Evolutionary conservation across 495 filamentous ascomycete genomes (phyloP).

Genomic region (Podospora didyma): DNA sequence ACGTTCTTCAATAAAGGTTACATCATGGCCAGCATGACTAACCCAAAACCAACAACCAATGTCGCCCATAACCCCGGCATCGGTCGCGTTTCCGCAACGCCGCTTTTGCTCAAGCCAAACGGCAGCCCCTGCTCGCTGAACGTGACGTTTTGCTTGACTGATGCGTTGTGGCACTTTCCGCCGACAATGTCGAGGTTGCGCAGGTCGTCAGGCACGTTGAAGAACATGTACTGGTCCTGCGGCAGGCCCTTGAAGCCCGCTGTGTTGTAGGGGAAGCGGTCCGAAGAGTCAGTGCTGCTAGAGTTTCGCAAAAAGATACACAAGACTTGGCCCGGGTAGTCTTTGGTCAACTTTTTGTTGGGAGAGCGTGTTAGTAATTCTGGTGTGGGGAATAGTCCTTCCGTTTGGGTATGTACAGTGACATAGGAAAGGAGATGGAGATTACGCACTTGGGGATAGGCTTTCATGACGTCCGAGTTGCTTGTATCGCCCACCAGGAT

Average conservation of each 20-base stretch:
- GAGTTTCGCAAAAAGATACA: constrained; percentile 80
- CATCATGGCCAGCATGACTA: not conserved
- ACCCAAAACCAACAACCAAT: not conserved
- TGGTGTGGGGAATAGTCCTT: too few relatives aligned
- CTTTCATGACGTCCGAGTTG: constrained; percentile 73
- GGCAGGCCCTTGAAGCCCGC: constrained; percentile 61
- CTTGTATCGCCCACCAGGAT: constrained; percentile 72
- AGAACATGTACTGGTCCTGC: constrained; percentile 72
- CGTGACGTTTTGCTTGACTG: constrained; percentile 61
- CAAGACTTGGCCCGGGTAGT: constrained; percentile 67
- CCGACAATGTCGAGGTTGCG: constrained; percentile 61
- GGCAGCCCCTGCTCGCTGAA: constrained; percentile 65
- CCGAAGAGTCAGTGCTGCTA: constrained; percentile 56
- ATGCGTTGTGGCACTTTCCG: constrained; percentile 64
- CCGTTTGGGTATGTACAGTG: too few relatives aligned
- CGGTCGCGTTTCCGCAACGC: constrained; percentile 11
- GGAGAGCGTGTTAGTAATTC: not conserved
- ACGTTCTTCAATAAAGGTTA: not conserved
- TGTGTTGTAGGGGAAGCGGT: constrained; percentile 70
- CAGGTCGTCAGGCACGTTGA: constrained; percentile 65
- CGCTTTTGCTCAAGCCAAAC: constrained; percentile 21
- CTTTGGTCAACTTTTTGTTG: constrained; percentile 33
- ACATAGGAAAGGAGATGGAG: too few relatives aligned
- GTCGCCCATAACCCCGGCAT: not conserved
- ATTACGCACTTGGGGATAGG: constrained; percentile 61